phyloP scores from a whole-genome alignment of 306 rosid species.

The Pachyrhizus erosus region DNA sequence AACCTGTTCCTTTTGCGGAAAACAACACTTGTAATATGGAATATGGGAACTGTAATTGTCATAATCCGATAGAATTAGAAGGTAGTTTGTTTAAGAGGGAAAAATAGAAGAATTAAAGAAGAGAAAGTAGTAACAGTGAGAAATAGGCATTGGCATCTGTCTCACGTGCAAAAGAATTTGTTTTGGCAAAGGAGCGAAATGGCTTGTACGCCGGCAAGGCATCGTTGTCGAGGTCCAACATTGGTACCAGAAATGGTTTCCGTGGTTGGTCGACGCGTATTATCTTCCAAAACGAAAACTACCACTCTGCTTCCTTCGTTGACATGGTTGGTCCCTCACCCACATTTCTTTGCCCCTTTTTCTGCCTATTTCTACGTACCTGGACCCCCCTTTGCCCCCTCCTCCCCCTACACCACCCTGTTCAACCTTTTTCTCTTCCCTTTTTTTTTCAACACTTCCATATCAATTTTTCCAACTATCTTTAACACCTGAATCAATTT shows the following conservation, averaged over 20 bases:
- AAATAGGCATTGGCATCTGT: too few species aligned
- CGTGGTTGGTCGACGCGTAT: conserved; percentile 56
- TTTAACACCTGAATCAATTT: too few species aligned
- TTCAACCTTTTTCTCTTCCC: neutral
- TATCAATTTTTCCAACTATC: too few species aligned
- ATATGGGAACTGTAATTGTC: neutral
- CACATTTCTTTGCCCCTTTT: conserved; percentile 53
- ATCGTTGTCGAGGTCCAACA: conserved; percentile 44
- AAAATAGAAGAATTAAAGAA: too few species aligned
- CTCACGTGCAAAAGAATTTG: conserved; percentile 34
- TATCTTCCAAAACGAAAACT: conserved; percentile 49
- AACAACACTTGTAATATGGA: neutral
- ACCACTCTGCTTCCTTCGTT: conserved; percentile 47
- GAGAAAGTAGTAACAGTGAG: too few species aligned
- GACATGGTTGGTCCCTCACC: conserved; percentile 48
- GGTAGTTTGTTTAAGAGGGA: too few species aligned
- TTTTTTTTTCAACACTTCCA: neutral
- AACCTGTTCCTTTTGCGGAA: conserved; percentile 3
- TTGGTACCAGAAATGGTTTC: conserved; percentile 43
- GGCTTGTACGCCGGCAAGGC: neutral
- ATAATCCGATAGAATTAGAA: neutral
- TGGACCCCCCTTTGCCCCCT: conserved; percentile 53
- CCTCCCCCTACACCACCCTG: conserved; percentile 44
- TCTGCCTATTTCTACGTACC: conserved; percentile 49
- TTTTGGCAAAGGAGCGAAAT: neutral